Evolutionary conservation across 2,329 filamentous ascomycete species (phyloP).

Genomic region (Penicillium sp.): DNA sequence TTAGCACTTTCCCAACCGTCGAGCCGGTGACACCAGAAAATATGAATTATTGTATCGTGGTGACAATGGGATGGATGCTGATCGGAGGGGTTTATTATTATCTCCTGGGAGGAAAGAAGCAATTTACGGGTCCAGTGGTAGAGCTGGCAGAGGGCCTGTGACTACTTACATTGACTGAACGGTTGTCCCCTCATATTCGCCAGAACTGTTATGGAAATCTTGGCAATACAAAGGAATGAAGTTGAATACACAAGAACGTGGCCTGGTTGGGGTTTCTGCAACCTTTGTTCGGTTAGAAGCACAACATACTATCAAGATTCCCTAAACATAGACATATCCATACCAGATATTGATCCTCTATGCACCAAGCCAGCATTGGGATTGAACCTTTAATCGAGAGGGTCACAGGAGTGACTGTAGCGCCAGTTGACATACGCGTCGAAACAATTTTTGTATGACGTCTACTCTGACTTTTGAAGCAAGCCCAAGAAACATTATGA

Average conservation of each 20-base stretch:
- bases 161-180: background rate
- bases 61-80: slow-evolving; percentile 20
- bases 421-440: too few species aligned
- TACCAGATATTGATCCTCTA: background rate
- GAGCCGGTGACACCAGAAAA: slow-evolving; percentile 21
- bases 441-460: too few species aligned
- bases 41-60: slow-evolving; percentile 24
- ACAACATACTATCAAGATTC: background rate
- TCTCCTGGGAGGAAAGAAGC: slow-evolving; percentile 14
- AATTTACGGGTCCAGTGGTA: slow-evolving; percentile 18
- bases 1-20: slow-evolving; percentile 24
- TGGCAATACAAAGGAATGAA: background rate
- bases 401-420: too few species aligned
- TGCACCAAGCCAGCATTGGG: background rate
- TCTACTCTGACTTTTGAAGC: too few species aligned
- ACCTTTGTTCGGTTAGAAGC: background rate
- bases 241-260: background rate
- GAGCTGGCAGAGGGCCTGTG: slow-evolving; percentile 16
- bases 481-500: too few species aligned
- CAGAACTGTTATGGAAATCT: background rate
- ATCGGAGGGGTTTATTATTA: slow-evolving; percentile 22
- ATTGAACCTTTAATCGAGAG: background rate
- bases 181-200: background rate
- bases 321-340: background rate
- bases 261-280: background rate